Percentiles rank a stretch among this genome's conserved stretches.
Conservation (phyloP, 1,284 basidiomycete species). For the Volvariella volvacea region DNA sequence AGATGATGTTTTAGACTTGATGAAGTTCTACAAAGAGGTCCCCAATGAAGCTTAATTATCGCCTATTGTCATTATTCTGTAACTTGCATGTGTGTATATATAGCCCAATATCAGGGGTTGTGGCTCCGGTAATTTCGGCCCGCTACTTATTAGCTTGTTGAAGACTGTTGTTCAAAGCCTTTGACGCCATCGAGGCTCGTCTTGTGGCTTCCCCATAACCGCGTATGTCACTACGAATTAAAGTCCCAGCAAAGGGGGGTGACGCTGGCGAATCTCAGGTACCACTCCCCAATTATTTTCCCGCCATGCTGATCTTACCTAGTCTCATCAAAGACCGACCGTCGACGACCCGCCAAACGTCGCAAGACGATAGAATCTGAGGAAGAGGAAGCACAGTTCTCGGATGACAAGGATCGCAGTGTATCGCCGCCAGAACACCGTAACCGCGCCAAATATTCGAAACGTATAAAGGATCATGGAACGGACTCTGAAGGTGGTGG, state of each 20-base stretch:
- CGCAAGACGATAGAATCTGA: conserved; percentile 5
- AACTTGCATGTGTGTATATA: not conserved
- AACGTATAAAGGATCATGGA: not conserved
- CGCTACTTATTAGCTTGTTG: not conserved
- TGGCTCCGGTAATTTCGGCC: not conserved
- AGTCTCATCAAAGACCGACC: not conserved
- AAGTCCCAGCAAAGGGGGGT: not conserved
- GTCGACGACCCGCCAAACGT: conserved; percentile 6
- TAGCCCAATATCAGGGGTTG: not conserved
- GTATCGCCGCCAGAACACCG: not conserved
- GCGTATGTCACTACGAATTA: conserved; percentile 2
- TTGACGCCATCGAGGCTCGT: not conserved
- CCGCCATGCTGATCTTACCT: not conserved
- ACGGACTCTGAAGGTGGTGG: conserved; percentile 1
- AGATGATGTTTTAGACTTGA: conserved; percentile 89
- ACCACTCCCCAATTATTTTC: not conserved
- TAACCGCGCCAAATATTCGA: not conserved
- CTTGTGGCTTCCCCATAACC: not conserved
- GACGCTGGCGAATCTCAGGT: not conserved
- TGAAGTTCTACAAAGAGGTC: conserved; percentile 68
- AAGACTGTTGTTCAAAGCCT: not conserved
- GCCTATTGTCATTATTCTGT: not conserved
- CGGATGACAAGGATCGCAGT: not conserved
- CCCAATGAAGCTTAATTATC: conserved; percentile 14
- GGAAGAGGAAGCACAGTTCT: conserved; percentile 2